Base-by-base conservation (phyloP, 495 filamentous ascomycete species). In the Jackrogersella multiformis region DNA sequence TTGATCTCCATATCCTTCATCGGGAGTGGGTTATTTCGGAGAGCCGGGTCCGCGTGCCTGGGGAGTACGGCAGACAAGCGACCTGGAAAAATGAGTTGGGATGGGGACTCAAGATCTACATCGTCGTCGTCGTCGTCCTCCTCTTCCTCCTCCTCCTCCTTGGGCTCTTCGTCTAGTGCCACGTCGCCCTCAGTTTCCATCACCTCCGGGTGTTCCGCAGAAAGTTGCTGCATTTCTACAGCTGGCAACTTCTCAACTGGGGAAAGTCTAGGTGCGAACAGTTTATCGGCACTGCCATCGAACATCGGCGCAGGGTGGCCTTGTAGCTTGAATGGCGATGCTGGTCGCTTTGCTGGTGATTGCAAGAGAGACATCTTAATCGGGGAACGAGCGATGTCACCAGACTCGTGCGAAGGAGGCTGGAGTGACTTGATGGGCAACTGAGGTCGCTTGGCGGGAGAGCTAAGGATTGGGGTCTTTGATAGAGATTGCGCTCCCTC, bases 61-160 rank as follows among this genome's bases (percentile, higher is more conserved):
- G 83, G 82, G 16, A 84, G 63, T 23, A 84, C 79, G 3, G 83
- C 79, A 0, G 84, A 85, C 1, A 85, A 75, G 7, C 83, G 74
- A 2, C 82, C 82, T n/a, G 82, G 78, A 63, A 86, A 86, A 15
- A 55, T 53, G 28, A 79, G 74, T 24, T 69, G 62, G 6, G 73
- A 69, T 6, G 79, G 78, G 0, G 77, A 78, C 18, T 74, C 73
- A 2, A 64, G 66, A 1, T 76, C 35, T 9, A 28, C 56, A 0
- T 72, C 62, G 8, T 68, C n/a, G n/a, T n/a, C n/a, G n/a, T n/a
- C n/a, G n/a, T n/a, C n/a, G n/a, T n/a, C n/a, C n/a, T n/a, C n/a
- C n/a, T n/a, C n/a, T n/a, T n/a, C n/a, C n/a, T n/a, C n/a, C n/a
- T n/a, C n/a, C n/a, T n/a, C 54, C 44, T 57, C 69, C 21, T 58